Base-by-base conservation (phyloP, 441 rosid genomes). In the Gossypium lobatum region DNA sequence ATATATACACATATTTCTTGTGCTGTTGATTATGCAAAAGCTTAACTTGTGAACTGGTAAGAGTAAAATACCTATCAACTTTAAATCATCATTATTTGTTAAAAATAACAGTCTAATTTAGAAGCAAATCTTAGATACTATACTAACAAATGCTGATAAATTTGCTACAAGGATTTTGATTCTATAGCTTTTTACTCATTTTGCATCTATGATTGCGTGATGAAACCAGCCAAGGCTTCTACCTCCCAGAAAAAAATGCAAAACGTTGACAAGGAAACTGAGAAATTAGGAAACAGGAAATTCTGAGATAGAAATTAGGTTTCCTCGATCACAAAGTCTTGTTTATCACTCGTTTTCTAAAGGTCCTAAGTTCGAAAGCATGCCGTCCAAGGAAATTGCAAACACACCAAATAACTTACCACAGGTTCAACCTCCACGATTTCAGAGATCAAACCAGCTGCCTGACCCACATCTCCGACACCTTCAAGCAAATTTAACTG, bases 341-440 rank as follows among this genome's bases (percentile, higher is more conserved):
- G 16, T 23, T 17, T 48, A n/a, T 16, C 42, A 17, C 37, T 13
- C 3, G 46, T 14, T 45, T 45, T 16, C 17, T 63, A 70, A 0
- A 70, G 21, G 57, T 6, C 13, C 68, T 28, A 23, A 42, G 52
- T 57, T 67, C 23, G 8, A 68, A n/a, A 6, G 39, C 58, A 16
- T 20, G 61, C 60, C 1, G 10, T 16, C 26, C 34, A 70, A 55
- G 25, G 31, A 70, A 62, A 1, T 16, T 55, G 62, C 31, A 42
- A 59, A 58, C 34, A 64, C 7, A 69, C 45, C 52, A 39, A 71
- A 46, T 55, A 72, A 80, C 97, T 91, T 81, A 90, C 99, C 92
- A 89, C 64, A 21, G 99, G 98, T 86, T 92, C 94, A 65, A 90
- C 89, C 88, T 96, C 91, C 71, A 85, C 77, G 64, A 92, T 90